A percentile compares a stretch with the other conserved stretches of the same genome.
Conservation (phyloP, 2,329 filamentous ascomycete genomes). For the Dactylella cylindrospora region DNA sequence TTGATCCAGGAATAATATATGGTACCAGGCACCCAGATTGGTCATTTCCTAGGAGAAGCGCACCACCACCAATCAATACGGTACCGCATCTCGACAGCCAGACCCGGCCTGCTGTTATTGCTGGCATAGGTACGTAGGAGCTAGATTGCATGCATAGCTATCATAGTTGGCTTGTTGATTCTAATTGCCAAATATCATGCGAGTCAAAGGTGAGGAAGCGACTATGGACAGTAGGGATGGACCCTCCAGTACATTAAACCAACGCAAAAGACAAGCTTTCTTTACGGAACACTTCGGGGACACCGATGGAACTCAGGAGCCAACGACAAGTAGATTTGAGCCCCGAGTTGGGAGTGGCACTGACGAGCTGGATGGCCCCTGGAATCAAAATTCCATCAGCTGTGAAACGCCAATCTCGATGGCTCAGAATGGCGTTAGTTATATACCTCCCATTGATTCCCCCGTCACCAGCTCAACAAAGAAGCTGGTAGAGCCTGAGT, state of each 20-base stretch:
- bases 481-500: too few species aligned
- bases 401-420: too few species aligned
- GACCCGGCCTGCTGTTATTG: background rate
- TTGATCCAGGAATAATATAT: constrained; percentile 64
- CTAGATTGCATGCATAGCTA: too few species aligned
- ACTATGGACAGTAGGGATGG: constrained; percentile 9
- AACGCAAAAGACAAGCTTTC: constrained; percentile 31
- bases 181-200: background rate
- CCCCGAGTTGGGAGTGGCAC: too few species aligned
- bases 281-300: constrained; percentile 42
- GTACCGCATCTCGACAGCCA: constrained; percentile 11
- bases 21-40: constrained; percentile 60
- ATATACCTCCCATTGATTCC: too few species aligned
- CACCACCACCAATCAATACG: constrained; percentile 56
- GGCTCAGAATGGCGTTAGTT: too few species aligned
- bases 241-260: constrained; percentile 2
- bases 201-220: constrained; percentile 10
- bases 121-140: constrained; percentile 22
- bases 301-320: too few species aligned
- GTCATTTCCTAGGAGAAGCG: constrained; percentile 62
- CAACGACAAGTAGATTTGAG: too few species aligned
- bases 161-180: too few species aligned
- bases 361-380: too few species aligned
- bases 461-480: too few species aligned
- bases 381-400: too few species aligned